Percentiles rank a stretch among this genome's conserved stretches.
These are phyloP conservation scores for Xylaria multiplex DNA, from an alignment of 2,329 filamentous ascomycete species.

Conservation along the genomic window DNA sequence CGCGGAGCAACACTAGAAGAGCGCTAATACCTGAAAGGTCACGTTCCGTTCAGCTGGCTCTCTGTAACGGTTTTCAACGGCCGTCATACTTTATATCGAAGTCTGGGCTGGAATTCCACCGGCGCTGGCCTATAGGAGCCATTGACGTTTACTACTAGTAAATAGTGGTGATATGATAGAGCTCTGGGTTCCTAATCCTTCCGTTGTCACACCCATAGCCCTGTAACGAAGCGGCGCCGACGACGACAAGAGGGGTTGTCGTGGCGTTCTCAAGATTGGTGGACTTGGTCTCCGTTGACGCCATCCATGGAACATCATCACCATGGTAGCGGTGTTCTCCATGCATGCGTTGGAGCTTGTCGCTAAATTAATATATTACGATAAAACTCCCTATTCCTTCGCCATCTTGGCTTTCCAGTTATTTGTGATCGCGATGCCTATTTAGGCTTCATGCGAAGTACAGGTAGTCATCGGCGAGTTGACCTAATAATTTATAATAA, in stretches of 20 bases:
- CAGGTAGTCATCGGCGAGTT: neutral
- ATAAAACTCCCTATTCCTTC: constrained; percentile 6
- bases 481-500: neutral
- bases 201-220: constrained; percentile 3
- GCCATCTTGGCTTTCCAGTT: constrained; percentile 14
- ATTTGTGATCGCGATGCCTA: neutral
- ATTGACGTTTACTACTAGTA: neutral
- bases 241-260: neutral
- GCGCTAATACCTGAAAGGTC: constrained; percentile 1
- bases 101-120: too few relatives aligned
- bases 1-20: constrained; percentile 1
- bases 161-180: neutral
- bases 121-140: too few relatives aligned
- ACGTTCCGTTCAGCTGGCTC: constrained; percentile 13
- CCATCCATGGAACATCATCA: neutral
- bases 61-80: neutral
- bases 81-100: neutral
- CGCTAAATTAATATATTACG: neutral
- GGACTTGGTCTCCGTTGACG: neutral
- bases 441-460: neutral
- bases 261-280: neutral
- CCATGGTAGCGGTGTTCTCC: constrained; percentile 1
- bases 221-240: neutral
- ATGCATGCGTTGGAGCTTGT: neutral
- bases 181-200: constrained; percentile 14